phyloP scores from a whole-genome alignment of 1,284 basidiomycete species.

The Cryptococcus sp. region DNA sequence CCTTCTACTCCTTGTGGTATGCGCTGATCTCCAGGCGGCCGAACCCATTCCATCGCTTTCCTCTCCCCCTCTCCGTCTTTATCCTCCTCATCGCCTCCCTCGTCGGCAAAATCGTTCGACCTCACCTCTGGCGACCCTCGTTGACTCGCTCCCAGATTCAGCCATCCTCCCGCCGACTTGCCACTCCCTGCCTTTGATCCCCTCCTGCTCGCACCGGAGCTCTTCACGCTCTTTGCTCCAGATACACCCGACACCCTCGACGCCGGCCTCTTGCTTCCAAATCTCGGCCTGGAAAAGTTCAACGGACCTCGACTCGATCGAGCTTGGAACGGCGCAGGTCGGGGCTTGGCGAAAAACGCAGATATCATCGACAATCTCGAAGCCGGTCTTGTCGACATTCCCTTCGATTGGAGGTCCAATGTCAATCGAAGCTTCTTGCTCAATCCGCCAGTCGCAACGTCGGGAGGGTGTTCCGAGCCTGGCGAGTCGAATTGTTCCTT shows the following conservation, averaged over 20 bases:
- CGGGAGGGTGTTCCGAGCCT: background rate
- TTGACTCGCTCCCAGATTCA: background rate
- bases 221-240: background rate
- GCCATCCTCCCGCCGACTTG: background rate
- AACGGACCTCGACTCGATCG: background rate
- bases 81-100: background rate
- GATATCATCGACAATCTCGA: slow-evolving; percentile 4
- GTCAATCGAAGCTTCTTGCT: slow-evolving; percentile 5
- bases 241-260: background rate
- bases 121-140: background rate
- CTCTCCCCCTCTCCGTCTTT: background rate
- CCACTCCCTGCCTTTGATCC: background rate
- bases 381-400: slow-evolving; percentile 1
- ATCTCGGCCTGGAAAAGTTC: slow-evolving; percentile 4
- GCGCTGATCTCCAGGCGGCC: background rate
- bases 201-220: background rate
- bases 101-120: background rate
- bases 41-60: background rate
- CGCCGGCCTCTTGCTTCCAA: background rate
- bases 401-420: slow-evolving; percentile 3
- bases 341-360: slow-evolving; percentile 5
- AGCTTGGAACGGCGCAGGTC: background rate
- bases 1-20: too few relatives aligned
- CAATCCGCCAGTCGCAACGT: background rate
- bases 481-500: background rate